Percentiles rank a stretch among this genome's conserved stretches.
Evolutionary conservation across 495 filamentous ascomycete genomes (phyloP).

Genomic region (Penicillium silybi): DNA sequence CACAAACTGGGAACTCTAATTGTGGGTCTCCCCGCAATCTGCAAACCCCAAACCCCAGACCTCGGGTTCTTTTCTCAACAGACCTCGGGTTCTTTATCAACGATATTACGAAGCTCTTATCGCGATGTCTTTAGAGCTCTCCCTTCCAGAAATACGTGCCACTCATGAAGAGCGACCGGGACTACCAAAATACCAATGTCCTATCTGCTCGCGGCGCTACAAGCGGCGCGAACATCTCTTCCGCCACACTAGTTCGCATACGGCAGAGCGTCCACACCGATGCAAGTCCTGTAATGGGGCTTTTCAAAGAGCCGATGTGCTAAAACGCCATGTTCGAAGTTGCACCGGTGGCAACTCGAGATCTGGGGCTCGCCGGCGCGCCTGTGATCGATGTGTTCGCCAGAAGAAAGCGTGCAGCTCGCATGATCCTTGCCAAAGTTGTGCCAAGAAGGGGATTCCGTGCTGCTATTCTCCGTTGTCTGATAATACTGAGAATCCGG

Average conservation of each 20-base stretch:
- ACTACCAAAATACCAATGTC: conserved; percentile 12
- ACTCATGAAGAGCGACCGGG: neutral
- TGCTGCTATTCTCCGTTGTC: conserved; percentile 12
- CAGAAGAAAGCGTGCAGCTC: conserved; percentile 25
- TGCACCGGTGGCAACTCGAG: conserved; percentile 11
- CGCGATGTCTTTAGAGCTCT: neutral
- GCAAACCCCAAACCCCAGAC: neutral
- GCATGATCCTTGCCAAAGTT: conserved; percentile 18
- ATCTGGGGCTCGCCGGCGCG: conserved; percentile 7
- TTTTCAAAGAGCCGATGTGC: conserved; percentile 20
- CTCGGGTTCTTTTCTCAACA: neutral
- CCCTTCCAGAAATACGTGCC: neutral
- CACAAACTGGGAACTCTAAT: neutral
- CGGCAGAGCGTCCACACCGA: conserved; percentile 15
- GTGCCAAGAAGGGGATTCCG: conserved; percentile 6
- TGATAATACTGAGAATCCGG: neutral
- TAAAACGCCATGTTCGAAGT: conserved; percentile 14
- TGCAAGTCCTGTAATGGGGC: conserved; percentile 14
- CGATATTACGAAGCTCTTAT: no score
- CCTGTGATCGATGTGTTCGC: conserved; percentile 22
- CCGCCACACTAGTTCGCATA: conserved; percentile 19
- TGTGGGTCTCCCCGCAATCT: conserved; percentile 1
- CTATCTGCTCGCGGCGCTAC: conserved; percentile 14
- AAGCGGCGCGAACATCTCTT: conserved; percentile 20
- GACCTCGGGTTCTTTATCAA: neutral